These are phyloP conservation scores for Venturia nashicola DNA, from an alignment of 2,329 filamentous ascomycete genomes.

Conservation along the genomic window DNA sequence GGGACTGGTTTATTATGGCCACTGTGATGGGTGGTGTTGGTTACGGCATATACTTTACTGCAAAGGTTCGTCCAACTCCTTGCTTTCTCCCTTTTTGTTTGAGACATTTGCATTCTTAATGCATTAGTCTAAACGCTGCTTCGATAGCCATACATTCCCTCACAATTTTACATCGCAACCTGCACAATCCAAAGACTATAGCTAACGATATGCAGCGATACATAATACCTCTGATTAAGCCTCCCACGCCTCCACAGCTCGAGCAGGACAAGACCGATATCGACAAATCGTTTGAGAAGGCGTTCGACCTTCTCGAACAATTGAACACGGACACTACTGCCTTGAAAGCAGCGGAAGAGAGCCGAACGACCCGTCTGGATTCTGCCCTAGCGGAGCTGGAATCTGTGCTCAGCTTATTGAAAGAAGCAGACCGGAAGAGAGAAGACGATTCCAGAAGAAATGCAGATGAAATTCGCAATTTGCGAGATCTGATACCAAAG, in stretches of 20 bases:
- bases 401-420: constrained; percentile 67
- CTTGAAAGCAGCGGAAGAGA: constrained; percentile 76
- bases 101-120: neutral
- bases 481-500: constrained; percentile 79
- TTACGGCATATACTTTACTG: constrained; percentile 78
- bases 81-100: constrained; percentile 13
- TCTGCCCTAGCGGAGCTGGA: constrained; percentile 73
- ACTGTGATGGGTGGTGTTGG: constrained; percentile 83
- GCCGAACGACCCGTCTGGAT: constrained; percentile 74
- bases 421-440: constrained; percentile 64
- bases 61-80: constrained; percentile 48
- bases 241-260: constrained; percentile 84
- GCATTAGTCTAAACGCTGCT: neutral
- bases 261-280: constrained; percentile 90
- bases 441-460: constrained; percentile 82
- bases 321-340: constrained; percentile 79
- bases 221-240: constrained; percentile 78
- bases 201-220: constrained; percentile 53
- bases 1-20: constrained; percentile 99
- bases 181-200: neutral
- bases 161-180: neutral
- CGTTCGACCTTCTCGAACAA: constrained; percentile 85
- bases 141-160: neutral
- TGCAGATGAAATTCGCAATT: constrained; percentile 69
- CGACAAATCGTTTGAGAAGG: constrained; percentile 85